Conservation (phyloP, 345 rosid species). For the Acer saccharum region DNA sequence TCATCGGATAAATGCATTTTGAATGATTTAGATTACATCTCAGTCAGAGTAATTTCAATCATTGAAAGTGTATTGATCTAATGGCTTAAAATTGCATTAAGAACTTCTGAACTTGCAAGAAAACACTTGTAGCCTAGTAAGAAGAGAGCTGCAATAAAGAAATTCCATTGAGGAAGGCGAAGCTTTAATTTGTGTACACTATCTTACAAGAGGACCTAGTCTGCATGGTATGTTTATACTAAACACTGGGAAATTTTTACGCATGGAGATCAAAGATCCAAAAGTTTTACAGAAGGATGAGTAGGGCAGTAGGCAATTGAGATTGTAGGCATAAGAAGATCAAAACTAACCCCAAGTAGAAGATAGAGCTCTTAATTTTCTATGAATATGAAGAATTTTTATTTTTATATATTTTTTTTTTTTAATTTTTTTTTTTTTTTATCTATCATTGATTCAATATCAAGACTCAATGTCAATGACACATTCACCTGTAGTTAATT, state of each 20-base stretch:
- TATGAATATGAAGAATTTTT: background rate
- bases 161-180: background rate
- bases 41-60: too few relatives aligned
- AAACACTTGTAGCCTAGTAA: background rate
- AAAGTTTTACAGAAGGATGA: background rate
- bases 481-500: background rate
- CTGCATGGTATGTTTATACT: background rate
- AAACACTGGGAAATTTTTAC: background rate
- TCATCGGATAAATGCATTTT: background rate
- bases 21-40: background rate
- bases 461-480: background rate
- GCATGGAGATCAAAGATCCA: constrained; percentile 7
- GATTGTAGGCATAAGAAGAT: background rate
- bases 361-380: background rate
- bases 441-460: background rate
- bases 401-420: too few relatives aligned
- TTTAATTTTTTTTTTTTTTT: too few relatives aligned
- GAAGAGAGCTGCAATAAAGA: background rate
- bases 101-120: too few relatives aligned
- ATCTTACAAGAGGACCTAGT: background rate
- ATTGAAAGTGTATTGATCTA: too few relatives aligned
- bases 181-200: background rate
- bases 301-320: background rate
- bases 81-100: too few relatives aligned
- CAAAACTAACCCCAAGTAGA: background rate